Conservation (phyloP, 805 yeast species). For the Candida incommunis region DNA sequence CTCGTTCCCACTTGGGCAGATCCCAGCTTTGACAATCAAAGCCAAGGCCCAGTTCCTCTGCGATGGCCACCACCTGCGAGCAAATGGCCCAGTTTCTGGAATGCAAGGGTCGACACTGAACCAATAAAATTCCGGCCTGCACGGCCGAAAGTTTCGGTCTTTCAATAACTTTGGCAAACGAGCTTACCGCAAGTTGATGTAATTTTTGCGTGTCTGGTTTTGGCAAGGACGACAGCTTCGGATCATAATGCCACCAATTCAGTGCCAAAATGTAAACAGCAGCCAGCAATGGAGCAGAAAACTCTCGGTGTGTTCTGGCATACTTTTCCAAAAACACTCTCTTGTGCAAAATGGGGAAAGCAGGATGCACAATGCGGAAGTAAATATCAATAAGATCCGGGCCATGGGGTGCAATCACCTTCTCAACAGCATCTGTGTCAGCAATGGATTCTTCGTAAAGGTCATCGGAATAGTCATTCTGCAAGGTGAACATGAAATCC, state of each 20-base stretch:
- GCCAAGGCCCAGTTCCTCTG: slow-evolving; percentile 86
- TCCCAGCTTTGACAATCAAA: slow-evolving; percentile 87
- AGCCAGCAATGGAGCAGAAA: slow-evolving; percentile 81
- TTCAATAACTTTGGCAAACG: slow-evolving; percentile 59
- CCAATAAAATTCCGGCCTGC: slow-evolving; percentile 28
- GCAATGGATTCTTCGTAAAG: slow-evolving; percentile 54
- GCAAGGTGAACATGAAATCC: slow-evolving; percentile 55
- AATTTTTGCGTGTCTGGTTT: slow-evolving; percentile 67
- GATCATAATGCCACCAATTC: slow-evolving; percentile 90
- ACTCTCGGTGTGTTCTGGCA: slow-evolving; percentile 78
- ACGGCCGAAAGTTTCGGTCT: slow-evolving; percentile 77
- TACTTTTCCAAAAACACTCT: slow-evolving; percentile 86
- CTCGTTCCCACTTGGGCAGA: slow-evolving; percentile 90
- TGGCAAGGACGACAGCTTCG: slow-evolving; percentile 56
- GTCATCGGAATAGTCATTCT: slow-evolving; percentile 62
- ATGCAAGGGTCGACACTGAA: slow-evolving; percentile 35
- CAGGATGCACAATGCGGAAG: slow-evolving; percentile 78
- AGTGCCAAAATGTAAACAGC: slow-evolving; percentile 80
- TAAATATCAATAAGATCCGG: slow-evolving; percentile 53
- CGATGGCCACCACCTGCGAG: slow-evolving; percentile 73
- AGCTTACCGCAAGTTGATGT: slow-evolving; percentile 49
- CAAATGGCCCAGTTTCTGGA: slow-evolving; percentile 72
- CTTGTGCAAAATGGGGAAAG: slow-evolving; percentile 83
- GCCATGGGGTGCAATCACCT: slow-evolving; percentile 85
- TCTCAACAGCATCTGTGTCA: slow-evolving; percentile 74